Base-by-base conservation (phyloP, 768 basidiomycete species). In the Ephemerocybe angulata region DNA sequence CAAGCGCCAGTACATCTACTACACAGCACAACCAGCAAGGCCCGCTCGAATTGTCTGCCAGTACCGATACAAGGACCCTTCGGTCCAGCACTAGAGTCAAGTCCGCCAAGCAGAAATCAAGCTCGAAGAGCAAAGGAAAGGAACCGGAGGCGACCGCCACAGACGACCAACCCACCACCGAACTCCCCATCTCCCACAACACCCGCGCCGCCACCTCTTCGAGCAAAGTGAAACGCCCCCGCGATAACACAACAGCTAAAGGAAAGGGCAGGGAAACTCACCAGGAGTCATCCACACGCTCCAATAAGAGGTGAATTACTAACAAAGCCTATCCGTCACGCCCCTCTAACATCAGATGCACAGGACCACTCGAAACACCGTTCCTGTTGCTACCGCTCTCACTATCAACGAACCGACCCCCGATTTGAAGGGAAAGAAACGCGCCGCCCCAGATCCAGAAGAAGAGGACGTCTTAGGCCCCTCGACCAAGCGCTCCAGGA, bases 381-480 rank as follows among this genome's bases (percentile, higher is more conserved):
- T 67, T 51, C 58, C 75, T 58, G 60, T 72, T 58, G 63, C 75
- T 63, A 47, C 75, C 60, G 66, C 79, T 62, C 69, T 81, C 72
- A 73, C 81, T 54, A 92, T 91, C 71, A 86, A 85, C 84, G 91
- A 93, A 78, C 82, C 86, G 47, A 61, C 74, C 2, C 79, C 79
- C 65, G 90, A 92, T 72, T 70, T 72, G 60, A 95, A 95, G 72
- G 94, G 93, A 55, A 97, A 97, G 84, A 96, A 95, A 75, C 88
- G 91, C 63, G 93, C 91, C 35, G 82, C 78, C 29, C 86, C 87
- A 46, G 88, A 92, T 72, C 83, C 83, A 41, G 87, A 88, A 70
- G 84, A 87, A 67, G 88, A 90, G 68, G 73, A 76, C 24, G 65
- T 65, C 47, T 70, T 76, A 61, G 74, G 75, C 56, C 74, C 81